These are phyloP conservation scores for Cystobasidium pallidum DNA, from an alignment of 1,284 basidiomycete genomes.

Conservation along the genomic window DNA sequence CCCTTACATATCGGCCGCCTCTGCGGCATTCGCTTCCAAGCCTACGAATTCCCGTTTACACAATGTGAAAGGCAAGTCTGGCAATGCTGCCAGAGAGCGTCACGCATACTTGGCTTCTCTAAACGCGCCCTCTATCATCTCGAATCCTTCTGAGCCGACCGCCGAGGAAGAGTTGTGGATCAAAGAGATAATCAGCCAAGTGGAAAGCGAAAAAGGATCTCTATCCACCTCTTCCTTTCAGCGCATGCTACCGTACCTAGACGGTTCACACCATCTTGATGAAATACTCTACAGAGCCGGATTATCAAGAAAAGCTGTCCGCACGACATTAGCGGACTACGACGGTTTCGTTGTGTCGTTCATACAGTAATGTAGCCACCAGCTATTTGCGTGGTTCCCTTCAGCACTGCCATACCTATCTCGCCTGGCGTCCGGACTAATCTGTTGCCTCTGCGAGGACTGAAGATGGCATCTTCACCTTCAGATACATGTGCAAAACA, in stretches of 20 bases:
- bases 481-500: no score
- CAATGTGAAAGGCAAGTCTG: not conserved
- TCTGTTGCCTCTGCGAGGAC: no score
- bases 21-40: conserved; percentile 24
- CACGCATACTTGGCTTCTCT: conserved; percentile 29
- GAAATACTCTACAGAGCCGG: conserved; percentile 50
- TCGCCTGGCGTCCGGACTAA: no score
- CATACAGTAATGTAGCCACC: conserved; percentile 5
- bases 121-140: conserved; percentile 35
- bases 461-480: no score
- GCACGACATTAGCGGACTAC: conserved; percentile 46
- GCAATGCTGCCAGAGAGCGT: not conserved
- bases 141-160: conserved; percentile 36
- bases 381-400: no score
- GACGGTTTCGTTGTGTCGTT: conserved; percentile 49
- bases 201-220: conserved; percentile 27
- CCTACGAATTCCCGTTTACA: conserved; percentile 19
- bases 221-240: conserved; percentile 11
- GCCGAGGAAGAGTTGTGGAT: conserved; percentile 39
- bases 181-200: conserved; percentile 26
- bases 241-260: conserved; percentile 61
- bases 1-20: conserved; percentile 35
- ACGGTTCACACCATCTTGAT: conserved; percentile 59
- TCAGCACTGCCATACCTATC: no score
- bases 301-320: conserved; percentile 49